Base-by-base conservation (phyloP, 768 basidiomycete genomes). In the Xerocomellus amylosporus region DNA sequence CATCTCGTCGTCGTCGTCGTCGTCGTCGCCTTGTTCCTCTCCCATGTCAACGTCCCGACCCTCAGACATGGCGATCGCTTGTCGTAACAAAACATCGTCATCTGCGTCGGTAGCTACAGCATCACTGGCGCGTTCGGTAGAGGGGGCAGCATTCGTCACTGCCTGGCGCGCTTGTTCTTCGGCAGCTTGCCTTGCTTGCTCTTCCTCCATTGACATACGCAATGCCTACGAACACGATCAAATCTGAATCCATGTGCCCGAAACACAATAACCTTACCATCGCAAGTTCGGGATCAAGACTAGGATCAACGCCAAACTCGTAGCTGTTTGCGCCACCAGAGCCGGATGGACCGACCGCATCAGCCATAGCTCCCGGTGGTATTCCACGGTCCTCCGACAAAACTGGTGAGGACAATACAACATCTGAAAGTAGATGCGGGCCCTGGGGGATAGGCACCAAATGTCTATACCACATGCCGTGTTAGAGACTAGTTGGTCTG, bases 121-220 rank as follows among this genome's bases (percentile, higher is more conserved):
- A 8, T 55, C 54, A 40, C 60, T 66, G 4, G 64, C 48, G 17
- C 41, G 65, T 36, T 64, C 50, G 1, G 70, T 45, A 13, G 70
- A 47, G 30, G 66, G 39, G 6, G 70, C 14, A 20, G 66, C 53
- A 40, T 67, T 52, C 17, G 67, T 45, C 36, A 60, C 54, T 30
- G 71, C 54, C 19, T 69, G 76, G 48, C 49, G 70, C 30, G 62
- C 63, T 49, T 62, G 74, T 17, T 81, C 75, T 46, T 73, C 75
- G 6, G 79, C 75, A 9, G 78, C 77, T 77, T 82, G 77, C 13
- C 94, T 86, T 17, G 91, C 92, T 65, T 87, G 85, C 47, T 93
- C 93, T 68, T 97, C 94, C 74, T 96, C 91, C 81, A 98, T 85
- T 1, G 95, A 98, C 90, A 98, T 92, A 34, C 95, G 89, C 39